A percentile compares a stretch with the other conserved stretches of the same genome.
Conservation (phyloP, 179 eudicot species). For the Actinidia arguta region DNA sequence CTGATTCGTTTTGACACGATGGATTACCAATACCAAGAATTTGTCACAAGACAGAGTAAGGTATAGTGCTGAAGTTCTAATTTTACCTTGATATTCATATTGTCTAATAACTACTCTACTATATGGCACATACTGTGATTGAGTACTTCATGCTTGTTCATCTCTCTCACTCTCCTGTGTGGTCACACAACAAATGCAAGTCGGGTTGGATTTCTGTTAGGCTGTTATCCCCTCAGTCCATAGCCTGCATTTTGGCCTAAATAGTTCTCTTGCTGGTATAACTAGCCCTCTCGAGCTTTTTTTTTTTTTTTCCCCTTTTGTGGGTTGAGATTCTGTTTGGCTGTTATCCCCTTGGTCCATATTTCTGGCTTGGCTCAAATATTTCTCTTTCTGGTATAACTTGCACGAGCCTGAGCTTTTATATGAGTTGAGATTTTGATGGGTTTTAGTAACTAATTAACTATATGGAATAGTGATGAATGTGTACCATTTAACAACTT, state of each 20-base stretch:
- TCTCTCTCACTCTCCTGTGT: not conserved
- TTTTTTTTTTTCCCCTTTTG: too few species aligned
- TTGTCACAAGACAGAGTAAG: not conserved
- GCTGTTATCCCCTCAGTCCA: conserved; percentile 9
- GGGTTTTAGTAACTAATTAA: not conserved
- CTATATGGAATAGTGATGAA: not conserved
- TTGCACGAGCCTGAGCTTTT: not conserved
- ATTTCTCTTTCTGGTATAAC: not conserved
- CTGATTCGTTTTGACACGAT: not conserved
- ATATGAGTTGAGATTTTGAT: not conserved
- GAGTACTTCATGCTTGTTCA: conserved; percentile 16
- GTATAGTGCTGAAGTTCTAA: conserved; percentile 2
- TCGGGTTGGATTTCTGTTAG: not conserved
- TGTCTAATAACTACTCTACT: not conserved
- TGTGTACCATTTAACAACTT: not conserved
- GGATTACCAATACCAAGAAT: not conserved
- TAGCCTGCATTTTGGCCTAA: not conserved
- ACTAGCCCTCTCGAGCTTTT: not conserved
- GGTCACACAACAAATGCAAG: too few species aligned
- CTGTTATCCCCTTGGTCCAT: conserved; percentile 7
- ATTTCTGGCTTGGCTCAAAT: not conserved
- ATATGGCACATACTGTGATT: not conserved
- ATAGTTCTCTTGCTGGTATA: not conserved
- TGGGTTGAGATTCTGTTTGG: not conserved
- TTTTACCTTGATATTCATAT: not conserved